Percentiles rank a stretch among this genome's conserved stretches.
Evolutionary conservation across 78 protist species (phyloP).

Genomic region (Polysphondylium violaceum): DNA sequence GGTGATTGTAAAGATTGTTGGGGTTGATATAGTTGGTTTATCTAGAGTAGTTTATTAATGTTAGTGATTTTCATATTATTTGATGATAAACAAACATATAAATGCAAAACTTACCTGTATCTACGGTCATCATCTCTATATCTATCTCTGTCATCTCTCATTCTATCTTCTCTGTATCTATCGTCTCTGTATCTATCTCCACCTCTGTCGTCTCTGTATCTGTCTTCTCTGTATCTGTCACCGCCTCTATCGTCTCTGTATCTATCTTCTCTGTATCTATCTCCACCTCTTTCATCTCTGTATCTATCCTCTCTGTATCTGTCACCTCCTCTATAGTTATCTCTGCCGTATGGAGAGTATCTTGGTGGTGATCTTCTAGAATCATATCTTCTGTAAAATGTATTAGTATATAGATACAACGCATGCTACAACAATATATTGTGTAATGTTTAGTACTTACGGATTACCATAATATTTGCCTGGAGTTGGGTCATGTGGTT

Average conservation of each 20-base stretch:
- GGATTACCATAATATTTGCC: conserved; percentile 64
- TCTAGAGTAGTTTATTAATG: no score
- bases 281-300: neutral
- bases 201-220: neutral
- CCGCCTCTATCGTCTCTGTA: conserved; percentile 1
- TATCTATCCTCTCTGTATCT: neutral
- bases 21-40: no score
- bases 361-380: conserved; percentile 30
- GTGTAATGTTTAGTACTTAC: neutral
- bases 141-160: conserved; percentile 5
- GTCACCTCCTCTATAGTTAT: neutral
- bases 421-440: neutral
- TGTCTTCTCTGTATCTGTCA: neutral
- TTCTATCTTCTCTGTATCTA: conserved; percentile 47
- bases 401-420: neutral
- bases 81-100: neutral
- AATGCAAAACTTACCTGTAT: neutral
- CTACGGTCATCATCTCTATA: neutral
- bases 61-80: no score
- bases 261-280: conserved; percentile 2
- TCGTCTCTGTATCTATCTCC: neutral
- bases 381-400: conserved; percentile 16
- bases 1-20: no score
- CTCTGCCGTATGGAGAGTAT: conserved; percentile 66
- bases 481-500: conserved; percentile 76